These are phyloP conservation scores for Thymus quinquecostatus DNA, from an alignment of 257 asterid species.

Conservation along the genomic window DNA sequence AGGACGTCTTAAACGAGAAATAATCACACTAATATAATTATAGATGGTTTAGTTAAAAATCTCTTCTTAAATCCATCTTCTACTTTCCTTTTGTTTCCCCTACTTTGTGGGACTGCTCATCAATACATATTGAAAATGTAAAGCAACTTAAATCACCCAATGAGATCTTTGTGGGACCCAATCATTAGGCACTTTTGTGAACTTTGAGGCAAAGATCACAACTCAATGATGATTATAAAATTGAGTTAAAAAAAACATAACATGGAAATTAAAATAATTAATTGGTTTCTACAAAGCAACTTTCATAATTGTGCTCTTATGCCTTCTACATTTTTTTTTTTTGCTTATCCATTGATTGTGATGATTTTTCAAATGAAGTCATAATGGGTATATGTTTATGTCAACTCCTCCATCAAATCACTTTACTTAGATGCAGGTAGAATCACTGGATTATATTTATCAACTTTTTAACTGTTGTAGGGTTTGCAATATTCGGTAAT, in stretches of 20 bases:
- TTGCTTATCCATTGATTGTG: conserved; percentile 4
- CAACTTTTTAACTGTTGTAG: too few species aligned
- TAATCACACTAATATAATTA: too few species aligned
- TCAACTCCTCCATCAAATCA: conserved; percentile 24
- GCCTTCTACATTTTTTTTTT: conserved; percentile 18
- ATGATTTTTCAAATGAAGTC: conserved; percentile 10
- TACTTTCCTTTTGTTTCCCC: neutral
- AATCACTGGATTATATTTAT: too few species aligned
- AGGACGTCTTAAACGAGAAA: too few species aligned
- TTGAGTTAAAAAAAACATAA: conserved; percentile 11
- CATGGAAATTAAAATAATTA: conserved; percentile 22
- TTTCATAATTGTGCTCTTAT: conserved; percentile 46
- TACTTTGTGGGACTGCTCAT: conserved; percentile 6
- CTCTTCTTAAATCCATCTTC: neutral
- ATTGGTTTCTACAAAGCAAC: conserved; percentile 38
- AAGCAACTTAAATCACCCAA: conserved; percentile 37
- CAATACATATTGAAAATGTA: conserved; percentile 28
- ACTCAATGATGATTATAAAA: conserved; percentile 27
- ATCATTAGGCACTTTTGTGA: conserved; percentile 33
- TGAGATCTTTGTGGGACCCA: conserved; percentile 54
- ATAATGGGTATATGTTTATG: conserved; percentile 2
- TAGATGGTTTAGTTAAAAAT: too few species aligned
- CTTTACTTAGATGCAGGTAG: neutral
- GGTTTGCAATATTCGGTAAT: too few species aligned
- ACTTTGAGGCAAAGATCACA: conserved; percentile 52